Conservation (phyloP, 179 eudicot species). For the Silene vulgaris region DNA sequence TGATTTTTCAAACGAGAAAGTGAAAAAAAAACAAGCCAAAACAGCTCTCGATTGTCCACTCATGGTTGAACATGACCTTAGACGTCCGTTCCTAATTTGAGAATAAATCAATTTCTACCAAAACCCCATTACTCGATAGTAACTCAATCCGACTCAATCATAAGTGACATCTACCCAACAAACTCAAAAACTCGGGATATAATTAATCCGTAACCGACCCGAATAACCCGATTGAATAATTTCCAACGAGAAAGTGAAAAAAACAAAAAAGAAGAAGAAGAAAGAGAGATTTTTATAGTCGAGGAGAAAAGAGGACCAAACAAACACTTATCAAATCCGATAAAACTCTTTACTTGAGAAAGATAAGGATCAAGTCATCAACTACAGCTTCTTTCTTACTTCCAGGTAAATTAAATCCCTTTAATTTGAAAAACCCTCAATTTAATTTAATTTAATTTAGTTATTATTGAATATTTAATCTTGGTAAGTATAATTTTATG, state of each 20-base stretch:
- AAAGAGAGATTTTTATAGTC: constrained; percentile 22
- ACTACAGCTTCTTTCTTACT: not conserved
- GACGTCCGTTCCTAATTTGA: too few species aligned
- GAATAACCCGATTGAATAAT: not conserved
- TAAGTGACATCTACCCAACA: too few species aligned
- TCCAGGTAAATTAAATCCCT: not conserved
- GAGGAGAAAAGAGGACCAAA: constrained; percentile 42
- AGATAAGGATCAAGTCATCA: constrained; percentile 6
- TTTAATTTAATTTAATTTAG: not conserved
- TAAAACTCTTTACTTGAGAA: constrained; percentile 5
- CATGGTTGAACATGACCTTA: too few species aligned
- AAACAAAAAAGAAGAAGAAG: not conserved
- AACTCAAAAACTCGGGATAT: too few species aligned
- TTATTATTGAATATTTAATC: constrained; percentile 3
- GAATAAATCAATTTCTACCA: too few species aligned
- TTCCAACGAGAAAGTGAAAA: not conserved
- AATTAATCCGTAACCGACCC: not conserved
- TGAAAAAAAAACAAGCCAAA: not conserved
- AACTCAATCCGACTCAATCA: too few species aligned
- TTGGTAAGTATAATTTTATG: constrained; percentile 4
- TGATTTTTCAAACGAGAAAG: not conserved
- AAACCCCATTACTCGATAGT: too few species aligned
- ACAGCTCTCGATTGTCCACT: too few species aligned
- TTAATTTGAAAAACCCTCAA: not conserved
- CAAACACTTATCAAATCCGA: constrained; percentile 41